Evolutionary conservation across 164 flowering plant genomes (phyloP).

Genomic region (Chloranthus sessilifolius): DNA sequence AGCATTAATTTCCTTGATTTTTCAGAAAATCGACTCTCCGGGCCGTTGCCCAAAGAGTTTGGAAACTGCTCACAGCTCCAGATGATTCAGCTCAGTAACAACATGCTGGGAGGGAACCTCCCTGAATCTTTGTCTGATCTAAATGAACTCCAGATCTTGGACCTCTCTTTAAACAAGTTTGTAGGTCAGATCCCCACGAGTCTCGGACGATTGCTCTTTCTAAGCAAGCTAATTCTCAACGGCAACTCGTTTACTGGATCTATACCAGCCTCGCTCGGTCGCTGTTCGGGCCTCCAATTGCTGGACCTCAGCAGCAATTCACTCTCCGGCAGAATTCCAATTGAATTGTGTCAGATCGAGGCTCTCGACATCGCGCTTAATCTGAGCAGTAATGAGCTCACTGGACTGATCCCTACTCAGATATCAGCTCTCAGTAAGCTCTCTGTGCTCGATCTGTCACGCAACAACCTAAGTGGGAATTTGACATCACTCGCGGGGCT

Average conservation of each 20-base stretch:
- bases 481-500: conserved; percentile 49
- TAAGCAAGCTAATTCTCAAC: conserved; percentile 35
- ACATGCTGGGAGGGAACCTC: conserved; percentile 49
- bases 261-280: conserved; percentile 38
- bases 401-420: conserved; percentile 38
- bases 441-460: conserved; percentile 48
- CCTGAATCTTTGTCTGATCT: conserved; percentile 57
- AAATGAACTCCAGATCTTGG: conserved; percentile 54
- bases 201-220: conserved; percentile 30
- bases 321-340: conserved; percentile 38
- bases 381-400: conserved; percentile 38
- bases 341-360: conserved; percentile 27
- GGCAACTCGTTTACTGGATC: conserved; percentile 39
- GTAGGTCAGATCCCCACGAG: conserved; percentile 45
- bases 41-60: conserved; percentile 65
- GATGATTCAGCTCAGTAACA: conserved; percentile 59
- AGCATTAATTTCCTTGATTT: conserved; percentile 69
- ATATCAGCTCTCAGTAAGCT: conserved; percentile 53
- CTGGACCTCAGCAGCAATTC: conserved; percentile 50
- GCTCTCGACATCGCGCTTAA: conserved; percentile 47
- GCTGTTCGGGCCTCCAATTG: conserved; percentile 37
- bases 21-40: conserved; percentile 53
- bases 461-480: conserved; percentile 41
- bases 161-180: conserved; percentile 50
- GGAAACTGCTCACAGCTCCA: conserved; percentile 51